phyloP scores from a whole-genome alignment of 495 filamentous ascomycete species.

The Rhizodiscina lignyota region DNA sequence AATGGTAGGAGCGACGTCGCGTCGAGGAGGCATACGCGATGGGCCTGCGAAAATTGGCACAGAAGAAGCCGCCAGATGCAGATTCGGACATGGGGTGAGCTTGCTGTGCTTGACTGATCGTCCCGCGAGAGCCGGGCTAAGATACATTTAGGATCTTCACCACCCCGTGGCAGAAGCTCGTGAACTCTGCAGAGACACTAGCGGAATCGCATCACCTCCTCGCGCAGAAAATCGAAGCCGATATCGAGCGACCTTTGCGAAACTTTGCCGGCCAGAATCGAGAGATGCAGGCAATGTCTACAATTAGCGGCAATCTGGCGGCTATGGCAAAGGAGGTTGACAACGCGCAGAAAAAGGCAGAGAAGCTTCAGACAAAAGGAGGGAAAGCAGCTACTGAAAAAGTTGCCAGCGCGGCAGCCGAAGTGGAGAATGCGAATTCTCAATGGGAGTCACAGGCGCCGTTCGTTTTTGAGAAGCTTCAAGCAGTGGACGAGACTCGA shows the following conservation, averaged over 20 bases:
- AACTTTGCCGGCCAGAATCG: constrained; percentile 52
- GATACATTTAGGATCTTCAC: constrained; percentile 56
- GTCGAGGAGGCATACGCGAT: constrained; percentile 84
- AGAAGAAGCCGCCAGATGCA: constrained; percentile 51
- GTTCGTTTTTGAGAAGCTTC: constrained; percentile 87
- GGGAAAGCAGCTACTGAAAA: constrained; percentile 64
- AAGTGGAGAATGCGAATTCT: constrained; percentile 57
- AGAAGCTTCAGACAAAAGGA: constrained; percentile 70
- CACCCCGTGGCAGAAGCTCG: constrained; percentile 80
- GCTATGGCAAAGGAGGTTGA: constrained; percentile 76
- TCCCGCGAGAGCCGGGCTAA: background rate
- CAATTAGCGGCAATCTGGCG: constrained; percentile 63
- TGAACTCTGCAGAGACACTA: constrained; percentile 60
- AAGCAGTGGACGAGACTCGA: constrained; percentile 76
- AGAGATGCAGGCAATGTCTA: constrained; percentile 74
- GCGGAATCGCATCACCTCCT: constrained; percentile 74
- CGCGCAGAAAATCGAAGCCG: constrained; percentile 70
- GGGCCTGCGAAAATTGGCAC: constrained; percentile 64
- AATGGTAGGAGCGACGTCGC: constrained; percentile 85
- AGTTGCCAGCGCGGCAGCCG: constrained; percentile 55
- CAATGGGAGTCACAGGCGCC: constrained; percentile 96
- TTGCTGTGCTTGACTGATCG: background rate
- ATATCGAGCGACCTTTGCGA: constrained; percentile 76
- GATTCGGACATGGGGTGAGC: constrained; percentile 70
- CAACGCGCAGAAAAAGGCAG: constrained; percentile 65